Evolutionary conservation across 176 grass and related monocot genomes (phyloP).

Genomic region (Oryza brachyantha): DNA sequence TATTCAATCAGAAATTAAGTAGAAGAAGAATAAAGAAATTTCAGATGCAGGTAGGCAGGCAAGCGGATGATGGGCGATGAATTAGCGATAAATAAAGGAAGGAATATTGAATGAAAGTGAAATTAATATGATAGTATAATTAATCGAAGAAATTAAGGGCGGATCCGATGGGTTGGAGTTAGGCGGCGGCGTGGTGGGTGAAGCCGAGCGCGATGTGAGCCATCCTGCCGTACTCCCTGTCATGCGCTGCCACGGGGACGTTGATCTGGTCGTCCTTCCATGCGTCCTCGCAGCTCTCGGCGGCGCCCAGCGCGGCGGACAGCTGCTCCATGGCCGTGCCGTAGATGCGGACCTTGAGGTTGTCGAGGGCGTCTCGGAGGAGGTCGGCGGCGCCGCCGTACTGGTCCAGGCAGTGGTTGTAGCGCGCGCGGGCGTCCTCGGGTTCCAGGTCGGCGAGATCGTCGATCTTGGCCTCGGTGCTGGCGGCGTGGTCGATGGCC

Average conservation of each 20-base stretch:
- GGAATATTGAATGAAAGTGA: no score
- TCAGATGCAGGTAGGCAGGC: no score
- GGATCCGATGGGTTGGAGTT: no score
- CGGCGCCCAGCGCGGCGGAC: conserved; percentile 35
- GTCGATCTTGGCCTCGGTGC: conserved; percentile 49
- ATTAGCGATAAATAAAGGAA: background rate
- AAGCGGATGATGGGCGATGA: background rate
- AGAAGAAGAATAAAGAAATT: background rate
- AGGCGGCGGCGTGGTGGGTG: conserved; percentile 47
- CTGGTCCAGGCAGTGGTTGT: conserved; percentile 48
- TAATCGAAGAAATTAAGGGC: no score
- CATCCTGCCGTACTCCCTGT: conserved; percentile 56
- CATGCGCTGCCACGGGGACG: conserved; percentile 37
- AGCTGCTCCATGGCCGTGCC: conserved; percentile 47
- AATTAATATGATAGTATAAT: no score
- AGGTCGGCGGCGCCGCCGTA: conserved; percentile 52
- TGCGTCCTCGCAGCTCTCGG: conserved; percentile 55
- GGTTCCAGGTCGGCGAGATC: conserved; percentile 45
- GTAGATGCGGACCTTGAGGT: conserved; percentile 46
- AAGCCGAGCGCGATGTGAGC: conserved; percentile 53
- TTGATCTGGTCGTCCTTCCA: background rate
- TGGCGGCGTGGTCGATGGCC: conserved; percentile 53
- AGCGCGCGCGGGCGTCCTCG: conserved; percentile 19
- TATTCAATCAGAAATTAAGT: background rate
- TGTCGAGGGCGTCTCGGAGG: conserved; percentile 58